Evolutionary conservation across 805 yeast genomes (phyloP), one percentile per base, ranked within the genome.

Genomic region (Saccharomycopsis oosterbeekiorum): DNA sequence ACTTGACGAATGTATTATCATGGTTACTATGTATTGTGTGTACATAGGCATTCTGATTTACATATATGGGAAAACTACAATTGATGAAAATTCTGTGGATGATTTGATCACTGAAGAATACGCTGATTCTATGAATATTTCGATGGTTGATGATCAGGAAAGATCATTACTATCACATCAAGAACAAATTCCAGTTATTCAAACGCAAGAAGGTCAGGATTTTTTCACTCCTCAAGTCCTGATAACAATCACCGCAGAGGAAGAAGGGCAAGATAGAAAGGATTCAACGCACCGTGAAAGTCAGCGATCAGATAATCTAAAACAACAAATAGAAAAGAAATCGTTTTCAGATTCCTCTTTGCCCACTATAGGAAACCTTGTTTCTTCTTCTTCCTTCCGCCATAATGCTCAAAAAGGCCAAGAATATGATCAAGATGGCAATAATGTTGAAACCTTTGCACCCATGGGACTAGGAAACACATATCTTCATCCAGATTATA

Each of bases 11-110:
- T 61, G 64, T 26, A n/a, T 55, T 3, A 26, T 34, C 5, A 59
- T 63, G 62, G 39, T 63, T 17, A 19, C 19, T 8, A 3, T 54
- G 11, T 63, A 63, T 51, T 5, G 55, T 26, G 40, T 34, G 2
- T 61, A 63, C 40, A 36, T 61, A 24, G 53, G 36, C 15, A 39
- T 21, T 54, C 61, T 57, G 54, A 58, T 59, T 40, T 58, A 24
- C 24, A 41, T 42, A n/a, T 34, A 34, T 10, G 26, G 41, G 14
- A 53, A 34, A 36, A 15, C 39, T 8, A 29, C 41, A 8, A 10
- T 36, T 29, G 41, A 15, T 4, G 21, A 34, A 29, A 34, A 6
- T 29, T 53, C 41, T n/a, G 4, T 53, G 24, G 26, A 34, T 9
- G 56, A 34, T 53, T 6, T 53, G 2, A n/a, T 53, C 6, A 26